Conservation (phyloP, 2,329 filamentous ascomycete species). For the Trichophyton equinum region DNA sequence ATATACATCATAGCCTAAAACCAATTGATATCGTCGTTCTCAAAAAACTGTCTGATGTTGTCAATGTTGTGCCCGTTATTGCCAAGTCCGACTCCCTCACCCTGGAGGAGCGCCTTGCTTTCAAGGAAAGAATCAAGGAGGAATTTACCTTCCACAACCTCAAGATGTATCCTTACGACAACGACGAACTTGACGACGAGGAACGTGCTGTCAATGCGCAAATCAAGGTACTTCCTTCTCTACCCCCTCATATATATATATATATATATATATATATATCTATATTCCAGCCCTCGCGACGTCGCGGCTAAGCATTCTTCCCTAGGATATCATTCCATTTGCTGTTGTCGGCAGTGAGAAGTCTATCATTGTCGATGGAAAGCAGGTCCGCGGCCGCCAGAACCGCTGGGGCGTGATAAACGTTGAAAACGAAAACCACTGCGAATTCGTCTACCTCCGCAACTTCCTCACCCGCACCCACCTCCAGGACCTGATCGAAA, state of each 20-base stretch:
- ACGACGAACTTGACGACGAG: conserved; percentile 96
- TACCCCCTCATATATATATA: too few relatives aligned
- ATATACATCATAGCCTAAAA: conserved; percentile 50
- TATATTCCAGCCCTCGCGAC: too few relatives aligned
- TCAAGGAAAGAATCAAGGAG: conserved; percentile 99
- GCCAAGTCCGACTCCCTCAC: conserved; percentile 96
- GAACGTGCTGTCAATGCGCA: conserved; percentile 85
- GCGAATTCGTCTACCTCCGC: conserved; percentile 96
- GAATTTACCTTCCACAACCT: conserved; percentile 99
- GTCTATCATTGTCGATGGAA: conserved; percentile 92
- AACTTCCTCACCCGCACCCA: conserved; percentile 98
- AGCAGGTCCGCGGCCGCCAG: conserved; percentile 93
- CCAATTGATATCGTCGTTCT: conserved; percentile 98
- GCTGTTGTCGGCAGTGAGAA: conserved; percentile 97
- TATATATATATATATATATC: too few relatives aligned
- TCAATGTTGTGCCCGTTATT: conserved; percentile 98
- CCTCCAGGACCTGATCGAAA: conserved; percentile 97
- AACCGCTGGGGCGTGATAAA: conserved; percentile 99
- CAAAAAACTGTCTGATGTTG: conserved; percentile 98
- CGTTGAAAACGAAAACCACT: conserved; percentile 98
- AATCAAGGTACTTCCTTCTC: conserved; percentile 71
- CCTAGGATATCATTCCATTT: conserved; percentile 82
- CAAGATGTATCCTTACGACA: conserved; percentile 99
- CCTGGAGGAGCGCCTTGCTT: conserved; percentile 83
- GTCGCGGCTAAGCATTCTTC: neutral